A percentile compares a stretch with the other conserved stretches of the same genome.
phyloP scores from a whole-genome alignment of 2,329 filamentous ascomycete genomes.

The Tolypocladium amazonense region DNA sequence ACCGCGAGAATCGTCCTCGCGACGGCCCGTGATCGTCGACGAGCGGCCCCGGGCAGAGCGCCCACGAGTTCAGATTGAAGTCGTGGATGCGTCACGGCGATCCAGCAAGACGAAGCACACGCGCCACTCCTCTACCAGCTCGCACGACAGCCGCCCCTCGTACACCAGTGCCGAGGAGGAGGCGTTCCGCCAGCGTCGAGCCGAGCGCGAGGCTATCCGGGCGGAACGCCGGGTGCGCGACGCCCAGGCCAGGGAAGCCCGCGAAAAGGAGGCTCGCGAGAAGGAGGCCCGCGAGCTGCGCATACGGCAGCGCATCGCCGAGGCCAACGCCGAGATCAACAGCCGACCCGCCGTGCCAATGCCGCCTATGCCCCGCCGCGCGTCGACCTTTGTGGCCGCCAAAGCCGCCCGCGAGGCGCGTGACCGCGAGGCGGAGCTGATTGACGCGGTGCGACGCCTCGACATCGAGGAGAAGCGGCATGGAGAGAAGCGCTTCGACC shows the following conservation, averaged over 20 bases:
- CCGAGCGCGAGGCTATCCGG: slow-evolving; percentile 12
- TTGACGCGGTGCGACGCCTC: slow-evolving; percentile 20
- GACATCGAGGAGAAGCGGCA: slow-evolving; percentile 20
- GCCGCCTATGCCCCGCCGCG: slow-evolving; percentile 11
- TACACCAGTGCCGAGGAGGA: slow-evolving; percentile 17
- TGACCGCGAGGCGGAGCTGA: slow-evolving; percentile 20
- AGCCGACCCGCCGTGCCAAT: slow-evolving; percentile 22
- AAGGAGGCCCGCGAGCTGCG: slow-evolving; percentile 13
- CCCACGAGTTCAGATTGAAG: slow-evolving; percentile 24
- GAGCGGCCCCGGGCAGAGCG: slow-evolving; percentile 18
- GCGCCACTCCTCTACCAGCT: slow-evolving; percentile 26
- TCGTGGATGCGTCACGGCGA: slow-evolving; percentile 17
- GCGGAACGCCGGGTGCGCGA: slow-evolving; percentile 12
- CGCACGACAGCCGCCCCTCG: slow-evolving; percentile 21
- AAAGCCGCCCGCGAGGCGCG: slow-evolving; percentile 7
- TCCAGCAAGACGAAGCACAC: slow-evolving; percentile 20
- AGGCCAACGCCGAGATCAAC: slow-evolving; percentile 31
- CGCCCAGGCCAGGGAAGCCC: slow-evolving; percentile 5
- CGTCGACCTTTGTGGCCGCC: slow-evolving; percentile 12
- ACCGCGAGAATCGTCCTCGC: slow-evolving; percentile 11
- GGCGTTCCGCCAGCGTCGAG: slow-evolving; percentile 14
- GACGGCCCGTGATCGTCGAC: slow-evolving; percentile 27
- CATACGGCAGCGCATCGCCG: slow-evolving; percentile 23
- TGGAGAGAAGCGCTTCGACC: slow-evolving; percentile 15
- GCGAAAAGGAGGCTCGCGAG: slow-evolving; percentile 15